Conservation (phyloP, 352 stramenopile genomes). For the Globisporangium apiculatum region DNA sequence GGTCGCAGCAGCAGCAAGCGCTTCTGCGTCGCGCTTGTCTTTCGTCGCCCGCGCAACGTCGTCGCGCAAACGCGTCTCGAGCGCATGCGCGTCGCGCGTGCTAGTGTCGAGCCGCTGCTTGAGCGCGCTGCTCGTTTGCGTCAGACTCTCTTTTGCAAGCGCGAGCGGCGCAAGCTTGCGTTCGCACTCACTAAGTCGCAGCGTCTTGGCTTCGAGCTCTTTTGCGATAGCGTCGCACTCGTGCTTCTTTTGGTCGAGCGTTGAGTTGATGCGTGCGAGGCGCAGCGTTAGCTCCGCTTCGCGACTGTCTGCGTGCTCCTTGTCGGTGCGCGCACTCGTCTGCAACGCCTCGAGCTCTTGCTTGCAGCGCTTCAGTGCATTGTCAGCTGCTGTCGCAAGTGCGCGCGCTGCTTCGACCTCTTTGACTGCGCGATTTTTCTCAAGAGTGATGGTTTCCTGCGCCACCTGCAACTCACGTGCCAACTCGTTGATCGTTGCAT, state of each 20-base stretch:
- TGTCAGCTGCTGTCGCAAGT: conserved; percentile 34
- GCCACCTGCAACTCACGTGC: conserved; percentile 48
- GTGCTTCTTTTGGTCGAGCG: conserved; percentile 52
- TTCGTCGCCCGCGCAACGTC: conserved; percentile 35
- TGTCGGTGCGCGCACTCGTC: conserved; percentile 18
- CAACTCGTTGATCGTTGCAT: conserved; percentile 74
- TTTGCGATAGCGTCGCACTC: conserved; percentile 48
- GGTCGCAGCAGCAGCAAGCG: conserved; percentile 30
- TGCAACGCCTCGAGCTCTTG: conserved; percentile 30
- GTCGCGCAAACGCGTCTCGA: conserved; percentile 42
- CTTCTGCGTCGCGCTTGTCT: conserved; percentile 57
- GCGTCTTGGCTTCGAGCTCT: conserved; percentile 37
- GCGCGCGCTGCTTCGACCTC: conserved; percentile 32
- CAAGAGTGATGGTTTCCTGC: conserved; percentile 46
- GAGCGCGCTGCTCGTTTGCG: conserved; percentile 43
- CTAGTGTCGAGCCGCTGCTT: conserved; percentile 52
- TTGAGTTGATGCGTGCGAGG: conserved; percentile 16
- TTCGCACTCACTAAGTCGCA: conserved; percentile 46
- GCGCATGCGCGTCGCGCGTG: conserved; percentile 34
- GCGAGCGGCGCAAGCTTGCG: conserved; percentile 45
- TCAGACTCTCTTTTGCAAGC: conserved; percentile 44
- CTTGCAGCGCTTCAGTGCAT: conserved; percentile 39
- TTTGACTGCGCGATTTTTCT: conserved; percentile 44
- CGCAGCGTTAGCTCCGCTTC: conserved; percentile 28
- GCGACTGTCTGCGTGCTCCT: conserved; percentile 19